phyloP scores from a whole-genome alignment of 768 basidiomycete species.

The Russula dissimulans region DNA sequence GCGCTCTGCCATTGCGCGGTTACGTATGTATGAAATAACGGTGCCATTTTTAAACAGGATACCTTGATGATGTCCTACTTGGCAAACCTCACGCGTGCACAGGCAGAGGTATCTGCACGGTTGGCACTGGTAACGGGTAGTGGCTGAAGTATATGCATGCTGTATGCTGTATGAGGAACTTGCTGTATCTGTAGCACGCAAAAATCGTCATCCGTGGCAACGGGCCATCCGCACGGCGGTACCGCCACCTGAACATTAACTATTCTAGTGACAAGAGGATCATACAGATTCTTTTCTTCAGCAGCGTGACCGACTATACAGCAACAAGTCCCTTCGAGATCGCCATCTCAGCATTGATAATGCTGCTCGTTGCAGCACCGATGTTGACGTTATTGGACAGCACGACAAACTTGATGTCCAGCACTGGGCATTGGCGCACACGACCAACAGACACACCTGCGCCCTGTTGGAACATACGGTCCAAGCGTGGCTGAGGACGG shows the following conservation, averaged over 20 bases:
- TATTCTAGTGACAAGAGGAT: background rate
- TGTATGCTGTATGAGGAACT: slow-evolving; percentile 1
- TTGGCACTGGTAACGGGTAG: slow-evolving; percentile 61
- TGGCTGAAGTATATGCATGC: slow-evolving; percentile 9
- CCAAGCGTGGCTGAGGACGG: slow-evolving; percentile 88
- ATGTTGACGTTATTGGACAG: slow-evolving; percentile 90
- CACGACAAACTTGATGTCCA: slow-evolving; percentile 94
- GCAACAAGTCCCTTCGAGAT: slow-evolving; percentile 55
- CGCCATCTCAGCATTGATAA: slow-evolving; percentile 97
- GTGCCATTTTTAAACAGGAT: slow-evolving; percentile 42
- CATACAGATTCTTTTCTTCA: background rate
- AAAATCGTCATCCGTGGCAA: background rate
- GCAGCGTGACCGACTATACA: slow-evolving; percentile 27
- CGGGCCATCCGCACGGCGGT: too few relatives aligned
- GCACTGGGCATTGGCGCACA: slow-evolving; percentile 80
- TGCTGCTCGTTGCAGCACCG: slow-evolving; percentile 92
- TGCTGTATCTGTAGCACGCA: slow-evolving; percentile 6
- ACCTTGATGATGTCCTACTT: slow-evolving; percentile 93
- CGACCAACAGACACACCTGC: slow-evolving; percentile 88
- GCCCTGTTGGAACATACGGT: slow-evolving; percentile 83
- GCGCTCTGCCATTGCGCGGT: slow-evolving; percentile 9
- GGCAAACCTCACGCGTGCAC: slow-evolving; percentile 85
- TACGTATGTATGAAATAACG: slow-evolving; percentile 7
- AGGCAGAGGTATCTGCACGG: slow-evolving; percentile 86
- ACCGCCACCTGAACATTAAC: background rate